Base-by-base conservation (phyloP, 768 basidiomycete genomes). In the Pisolithus marmoratus region DNA sequence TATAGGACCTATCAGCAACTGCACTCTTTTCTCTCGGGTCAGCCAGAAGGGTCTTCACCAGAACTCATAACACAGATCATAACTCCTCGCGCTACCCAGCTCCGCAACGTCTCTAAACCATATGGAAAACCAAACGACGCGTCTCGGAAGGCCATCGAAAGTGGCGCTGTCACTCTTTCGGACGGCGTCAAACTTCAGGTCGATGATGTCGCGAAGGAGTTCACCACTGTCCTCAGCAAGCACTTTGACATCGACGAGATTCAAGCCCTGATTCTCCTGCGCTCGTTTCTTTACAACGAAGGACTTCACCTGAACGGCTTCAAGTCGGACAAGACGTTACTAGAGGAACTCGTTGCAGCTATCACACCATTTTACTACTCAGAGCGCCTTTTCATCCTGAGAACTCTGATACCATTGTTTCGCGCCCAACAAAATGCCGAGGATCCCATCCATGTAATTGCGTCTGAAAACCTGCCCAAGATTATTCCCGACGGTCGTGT, bases 291-390 rank as follows among this genome's bases (percentile, higher is more conserved):
- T 8, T 85, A 86, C 69, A 87, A 91, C 63, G 79, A 85, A 63
- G 87, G 87, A 4, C 72, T 88, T 8, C 83, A 84, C 9, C 63
- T 78, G 11, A 68, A 64, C 20, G 75, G 72, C 41, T 65, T 75
- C 34, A 67, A 72, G 26, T 72, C 81, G n/a, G 68, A 71, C 44
- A 68, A 68, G 60, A 65, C 57, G 22, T 46, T 69, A 4, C 55
- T 70, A 20, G 63, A 69, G 19, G 66, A 67, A 23, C 65, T 69
- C 51, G 66, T 90, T 26, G 79, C 83, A 50, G 80, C 81, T 24
- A 82, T 95, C 58, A 86, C 85, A 1, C 80, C 84, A 6, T 93
- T 90, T 77, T 90, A 89, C 67, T 82, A 83, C 56, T 82, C 85
- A 5, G 93, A 97, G 65, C 78, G 86, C 12, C 77, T 94, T 17